phyloP scores from a whole-genome alignment of 495 filamentous ascomycete species.

The Penicillium dipodomyicola region DNA sequence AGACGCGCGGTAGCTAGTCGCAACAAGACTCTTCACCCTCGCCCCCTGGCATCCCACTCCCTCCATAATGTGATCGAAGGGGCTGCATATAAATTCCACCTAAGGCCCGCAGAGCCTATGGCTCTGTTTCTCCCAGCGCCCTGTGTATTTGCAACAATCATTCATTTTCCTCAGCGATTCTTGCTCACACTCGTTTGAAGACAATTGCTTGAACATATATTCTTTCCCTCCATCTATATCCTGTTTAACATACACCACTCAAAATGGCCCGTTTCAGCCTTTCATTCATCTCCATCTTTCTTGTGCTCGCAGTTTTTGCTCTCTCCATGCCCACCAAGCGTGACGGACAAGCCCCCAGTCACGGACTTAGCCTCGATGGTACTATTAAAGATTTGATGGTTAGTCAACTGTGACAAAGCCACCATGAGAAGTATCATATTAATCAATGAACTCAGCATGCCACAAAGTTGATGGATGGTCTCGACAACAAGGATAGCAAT shows the following conservation, averaged over 20 bases:
- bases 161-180: slow-evolving; percentile 11
- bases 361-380: slow-evolving; percentile 14
- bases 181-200: slow-evolving; percentile 16
- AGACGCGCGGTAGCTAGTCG: neutral
- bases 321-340: slow-evolving; percentile 35
- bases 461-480: slow-evolving; percentile 21
- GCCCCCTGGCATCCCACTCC: slow-evolving; percentile 9
- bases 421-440: neutral
- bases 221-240: slow-evolving; percentile 10
- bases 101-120: neutral
- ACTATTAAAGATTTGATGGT: slow-evolving; percentile 23
- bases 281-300: slow-evolving; percentile 33
- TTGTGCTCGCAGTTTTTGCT: slow-evolving; percentile 33
- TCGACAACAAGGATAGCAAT: slow-evolving; percentile 15
- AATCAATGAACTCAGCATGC: slow-evolving; percentile 13
- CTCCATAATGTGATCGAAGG: slow-evolving; percentile 6
- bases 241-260: slow-evolving; percentile 12
- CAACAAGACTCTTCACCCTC: slow-evolving; percentile 5
- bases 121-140: slow-evolving; percentile 1
- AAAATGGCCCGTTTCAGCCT: slow-evolving; percentile 41
- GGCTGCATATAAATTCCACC: slow-evolving; percentile 19
- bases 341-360: slow-evolving; percentile 5
- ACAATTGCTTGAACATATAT: slow-evolving; percentile 16
- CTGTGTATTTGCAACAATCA: neutral
- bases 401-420: slow-evolving; percentile 1